Conservation (phyloP, 2,329 filamentous ascomycete genomes). For the Chrysoporthe puriensis region DNA sequence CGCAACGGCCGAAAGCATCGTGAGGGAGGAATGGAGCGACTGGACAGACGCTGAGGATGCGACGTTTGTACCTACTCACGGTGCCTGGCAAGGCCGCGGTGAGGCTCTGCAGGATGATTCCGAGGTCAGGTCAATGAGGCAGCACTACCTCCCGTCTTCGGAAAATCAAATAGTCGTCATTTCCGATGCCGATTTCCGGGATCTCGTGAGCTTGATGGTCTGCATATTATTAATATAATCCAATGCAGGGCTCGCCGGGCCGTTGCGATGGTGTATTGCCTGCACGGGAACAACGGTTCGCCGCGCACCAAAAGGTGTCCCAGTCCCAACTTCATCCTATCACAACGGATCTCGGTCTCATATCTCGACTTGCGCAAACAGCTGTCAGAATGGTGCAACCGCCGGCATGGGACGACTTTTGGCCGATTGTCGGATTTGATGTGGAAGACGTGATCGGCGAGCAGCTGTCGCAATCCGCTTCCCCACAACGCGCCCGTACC, state of each 20-base stretch:
- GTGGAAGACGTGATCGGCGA: slow-evolving; percentile 34
- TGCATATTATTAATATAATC: neutral
- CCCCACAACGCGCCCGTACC: slow-evolving; percentile 20
- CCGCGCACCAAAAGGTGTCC: neutral
- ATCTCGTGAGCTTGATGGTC: neutral
- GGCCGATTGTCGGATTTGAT: slow-evolving; percentile 28
- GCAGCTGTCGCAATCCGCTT: slow-evolving; percentile 34
- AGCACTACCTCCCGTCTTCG: neutral
- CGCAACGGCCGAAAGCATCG: too few relatives aligned
- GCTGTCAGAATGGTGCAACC: slow-evolving; percentile 25
- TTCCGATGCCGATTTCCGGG: neutral
- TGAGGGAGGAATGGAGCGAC: too few relatives aligned
- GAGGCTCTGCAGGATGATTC: neutral
- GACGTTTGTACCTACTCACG: neutral
- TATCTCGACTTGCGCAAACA: slow-evolving; percentile 22
- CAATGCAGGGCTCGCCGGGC: neutral
- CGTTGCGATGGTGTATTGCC: neutral
- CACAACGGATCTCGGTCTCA: neutral
- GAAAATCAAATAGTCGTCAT: neutral
- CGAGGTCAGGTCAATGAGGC: neutral
- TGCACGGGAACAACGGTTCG: neutral
- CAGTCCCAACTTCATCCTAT: slow-evolving; percentile 7
- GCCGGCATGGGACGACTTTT: slow-evolving; percentile 23
- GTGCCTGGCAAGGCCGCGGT: neutral
- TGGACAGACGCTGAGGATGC: neutral